Evolutionary conservation across 2,329 filamentous ascomycete genomes (phyloP).

Genomic region (Bipolaris victoriae): DNA sequence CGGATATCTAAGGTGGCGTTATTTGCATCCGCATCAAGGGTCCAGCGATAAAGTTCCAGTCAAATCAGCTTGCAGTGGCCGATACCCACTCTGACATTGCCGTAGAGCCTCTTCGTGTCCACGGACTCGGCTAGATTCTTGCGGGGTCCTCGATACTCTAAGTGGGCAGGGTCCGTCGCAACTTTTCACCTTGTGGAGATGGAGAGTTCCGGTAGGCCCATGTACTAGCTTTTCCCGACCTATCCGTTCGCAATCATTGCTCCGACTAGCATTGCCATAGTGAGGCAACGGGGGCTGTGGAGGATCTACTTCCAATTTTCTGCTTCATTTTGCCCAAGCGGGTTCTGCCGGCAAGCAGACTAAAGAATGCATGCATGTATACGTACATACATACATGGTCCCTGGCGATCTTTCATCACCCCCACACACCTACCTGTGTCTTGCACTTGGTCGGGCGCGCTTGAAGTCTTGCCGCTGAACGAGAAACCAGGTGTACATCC

Average conservation of each 20-base stretch:
- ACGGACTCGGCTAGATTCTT: slow-evolving; percentile 2
- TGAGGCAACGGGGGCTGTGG: slow-evolving; percentile 28
- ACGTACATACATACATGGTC: slow-evolving; percentile 1
- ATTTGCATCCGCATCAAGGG: slow-evolving; percentile 16
- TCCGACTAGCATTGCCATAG: background rate
- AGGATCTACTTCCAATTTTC: slow-evolving; percentile 15
- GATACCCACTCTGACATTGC: slow-evolving; percentile 6
- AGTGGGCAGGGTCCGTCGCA: background rate
- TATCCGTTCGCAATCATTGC: background rate
- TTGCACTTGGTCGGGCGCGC: slow-evolving; percentile 9
- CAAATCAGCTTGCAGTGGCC: slow-evolving; percentile 10
- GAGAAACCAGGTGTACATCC: too few species aligned
- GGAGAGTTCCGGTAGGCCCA: slow-evolving; percentile 1
- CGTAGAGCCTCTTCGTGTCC: slow-evolving; percentile 12
- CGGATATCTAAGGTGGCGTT: slow-evolving; percentile 24
- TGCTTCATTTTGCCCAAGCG: slow-evolving; percentile 1
- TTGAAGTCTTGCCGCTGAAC: slow-evolving; percentile 5
- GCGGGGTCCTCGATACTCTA: slow-evolving; percentile 3
- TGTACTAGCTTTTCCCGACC: background rate
- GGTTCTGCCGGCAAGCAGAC: background rate
- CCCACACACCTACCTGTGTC: slow-evolving; percentile 9
- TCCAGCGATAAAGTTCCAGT: slow-evolving; percentile 3
- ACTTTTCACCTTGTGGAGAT: background rate
- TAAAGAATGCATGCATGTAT: background rate
- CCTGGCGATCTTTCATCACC: slow-evolving; percentile 15